These are phyloP conservation scores for Lizonia empirigonia DNA, from an alignment of 2,329 filamentous ascomycete species.

Conservation along the genomic window DNA sequence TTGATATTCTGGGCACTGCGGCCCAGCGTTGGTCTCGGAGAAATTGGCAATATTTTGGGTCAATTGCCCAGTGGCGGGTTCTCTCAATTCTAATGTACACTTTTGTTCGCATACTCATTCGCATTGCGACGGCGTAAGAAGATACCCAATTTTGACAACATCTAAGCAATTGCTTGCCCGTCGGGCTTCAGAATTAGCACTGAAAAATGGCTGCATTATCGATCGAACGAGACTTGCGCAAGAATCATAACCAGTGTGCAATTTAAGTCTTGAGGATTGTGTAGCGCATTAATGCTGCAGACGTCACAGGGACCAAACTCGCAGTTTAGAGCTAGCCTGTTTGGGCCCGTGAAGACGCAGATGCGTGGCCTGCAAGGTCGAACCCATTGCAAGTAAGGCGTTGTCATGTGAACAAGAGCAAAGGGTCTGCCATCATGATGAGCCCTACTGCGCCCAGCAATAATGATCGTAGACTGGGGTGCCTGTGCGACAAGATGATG, in stretches of 20 bases:
- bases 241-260: constrained; percentile 1
- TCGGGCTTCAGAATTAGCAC: neutral
- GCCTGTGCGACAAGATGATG: constrained; percentile 17
- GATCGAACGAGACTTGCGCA: constrained; percentile 1
- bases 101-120: constrained; percentile 14
- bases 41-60: constrained; percentile 40
- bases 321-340: neutral
- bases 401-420: constrained; percentile 6
- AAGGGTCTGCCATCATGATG: neutral
- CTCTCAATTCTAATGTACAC: constrained; percentile 19
- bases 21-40: constrained; percentile 32
- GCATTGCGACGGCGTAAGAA: constrained; percentile 20
- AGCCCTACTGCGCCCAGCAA: constrained; percentile 4
- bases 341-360: neutral
- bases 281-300: neutral
- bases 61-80: constrained; percentile 29
- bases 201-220: neutral
- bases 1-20: constrained; percentile 46
- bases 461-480: constrained; percentile 16
- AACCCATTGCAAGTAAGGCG: neutral
- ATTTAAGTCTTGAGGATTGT: neutral
- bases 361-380: neutral
- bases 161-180: neutral
- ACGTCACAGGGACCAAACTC: constrained; percentile 13
- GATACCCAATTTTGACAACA: constrained; percentile 19